Evolutionary conservation across 768 basidiomycete species (phyloP), one percentile per base, ranked within the genome.

Genomic region (Mrakia gelida): DNA sequence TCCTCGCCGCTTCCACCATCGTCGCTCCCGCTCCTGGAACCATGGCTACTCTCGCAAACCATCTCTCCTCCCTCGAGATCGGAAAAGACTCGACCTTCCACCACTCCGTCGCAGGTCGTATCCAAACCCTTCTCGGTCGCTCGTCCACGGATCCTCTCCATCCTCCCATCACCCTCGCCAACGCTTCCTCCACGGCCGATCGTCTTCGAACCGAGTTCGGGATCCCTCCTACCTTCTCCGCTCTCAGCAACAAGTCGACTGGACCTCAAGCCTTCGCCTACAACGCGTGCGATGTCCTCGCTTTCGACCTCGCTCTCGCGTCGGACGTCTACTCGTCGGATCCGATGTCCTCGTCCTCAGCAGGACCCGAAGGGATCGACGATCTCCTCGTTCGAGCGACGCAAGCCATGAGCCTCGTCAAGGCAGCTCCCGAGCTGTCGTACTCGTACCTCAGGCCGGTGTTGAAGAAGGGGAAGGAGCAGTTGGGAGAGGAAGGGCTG

Each of bases 371-470:
- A n/a, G 59, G 59, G 9, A 28, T 59, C 28, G 63, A 78, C 30
- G 73, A 75, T 21, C 63, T 68, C 18, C 77, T 78, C 73, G 77
- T 65, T 38, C 77, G 77, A 34, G 77, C 77, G 5, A 78, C 77
- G 18, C 77, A 78, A 41, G 77, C 77, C 4, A 45, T 78, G 34
- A 34, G 62, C 32, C 62, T 45, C 30, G 43, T 28, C 21, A 28
- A 62, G 68, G 28, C 43, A 71, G 41, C 59, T 9, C 77, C 77
- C 1, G 52, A 52, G 72, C 68, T 78, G 1, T 72, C 73, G 15
- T 78, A 74, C 52, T 38, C 62, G 10, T 75, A 74, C 59, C 13
- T 78, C 26, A 41, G 61, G 34, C 77, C 77, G 9, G 54, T 75
- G 8, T n/a, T 65, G 32, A 61, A 59, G 4, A 21, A 23, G 32